phyloP scores from a whole-genome alignment of 352 stramenopile genomes.

The Elongisporangium prolatum region DNA sequence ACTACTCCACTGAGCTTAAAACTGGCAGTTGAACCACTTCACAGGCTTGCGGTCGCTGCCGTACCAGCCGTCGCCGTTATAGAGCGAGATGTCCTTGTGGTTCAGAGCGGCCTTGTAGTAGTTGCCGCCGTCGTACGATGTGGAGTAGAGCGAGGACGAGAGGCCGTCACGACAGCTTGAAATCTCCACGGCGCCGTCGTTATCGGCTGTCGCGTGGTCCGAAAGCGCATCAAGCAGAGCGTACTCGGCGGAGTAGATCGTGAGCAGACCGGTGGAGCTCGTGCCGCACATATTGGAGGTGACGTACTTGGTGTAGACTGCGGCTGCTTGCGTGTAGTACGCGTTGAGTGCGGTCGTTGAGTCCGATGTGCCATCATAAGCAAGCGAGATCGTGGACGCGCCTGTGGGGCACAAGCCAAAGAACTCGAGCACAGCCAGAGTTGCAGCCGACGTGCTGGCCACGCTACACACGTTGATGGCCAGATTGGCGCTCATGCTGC shows the following conservation, averaged over 20 bases:
- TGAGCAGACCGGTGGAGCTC: constrained; percentile 13
- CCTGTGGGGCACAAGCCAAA: constrained; percentile 16
- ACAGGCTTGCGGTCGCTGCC: constrained; percentile 25
- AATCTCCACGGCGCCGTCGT: constrained; percentile 29
- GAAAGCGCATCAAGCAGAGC: constrained; percentile 10
- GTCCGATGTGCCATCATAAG: constrained; percentile 8
- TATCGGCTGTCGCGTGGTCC: constrained; percentile 13
- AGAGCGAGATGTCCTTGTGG: constrained; percentile 23
- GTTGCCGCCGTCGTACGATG: constrained; percentile 3
- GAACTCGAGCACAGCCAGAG: constrained; percentile 3
- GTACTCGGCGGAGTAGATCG: constrained; percentile 10
- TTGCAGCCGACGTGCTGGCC: constrained; percentile 3
- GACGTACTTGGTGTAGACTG: constrained; percentile 12
- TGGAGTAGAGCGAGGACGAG: not conserved
- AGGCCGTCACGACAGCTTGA: constrained; percentile 16
- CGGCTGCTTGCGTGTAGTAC: constrained; percentile 7
- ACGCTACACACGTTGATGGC: constrained; percentile 11
- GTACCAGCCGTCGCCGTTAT: constrained; percentile 19
- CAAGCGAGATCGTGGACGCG: constrained; percentile 14
- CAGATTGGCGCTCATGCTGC: constrained; percentile 16
- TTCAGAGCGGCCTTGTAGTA: constrained; percentile 30
- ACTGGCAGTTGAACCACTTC: constrained; percentile 30
- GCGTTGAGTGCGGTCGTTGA: constrained; percentile 11
- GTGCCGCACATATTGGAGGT: constrained; percentile 20
- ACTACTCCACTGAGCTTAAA: constrained; percentile 9